A percentile compares a stretch with the other conserved stretches of the same genome.
phyloP scores from a whole-genome alignment of 805 yeast species.

The Yamadazyma sp. region DNA sequence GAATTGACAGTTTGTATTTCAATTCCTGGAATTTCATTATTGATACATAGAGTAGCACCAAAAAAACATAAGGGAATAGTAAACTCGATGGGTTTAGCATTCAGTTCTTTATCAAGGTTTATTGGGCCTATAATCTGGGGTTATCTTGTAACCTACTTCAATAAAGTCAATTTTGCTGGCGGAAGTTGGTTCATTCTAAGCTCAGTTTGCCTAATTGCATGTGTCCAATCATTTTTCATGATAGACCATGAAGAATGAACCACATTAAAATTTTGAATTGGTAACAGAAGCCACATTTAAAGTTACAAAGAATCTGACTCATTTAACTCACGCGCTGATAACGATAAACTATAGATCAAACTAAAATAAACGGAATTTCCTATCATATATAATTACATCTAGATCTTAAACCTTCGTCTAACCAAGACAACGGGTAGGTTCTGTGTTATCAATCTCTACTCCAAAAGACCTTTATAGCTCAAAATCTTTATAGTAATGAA shows the following conservation, averaged over 20 bases:
- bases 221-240: conserved; percentile 16
- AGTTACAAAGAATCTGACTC: too few species aligned
- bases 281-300: too few species aligned
- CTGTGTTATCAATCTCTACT: too few species aligned
- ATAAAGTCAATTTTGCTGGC: conserved; percentile 16
- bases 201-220: conserved; percentile 15
- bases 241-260: conserved; percentile 6
- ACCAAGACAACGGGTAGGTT: too few species aligned
- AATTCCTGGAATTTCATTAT: conserved; percentile 49
- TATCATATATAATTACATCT: too few species aligned
- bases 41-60: conserved; percentile 52
- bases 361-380: too few species aligned
- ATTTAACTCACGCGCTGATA: too few species aligned
- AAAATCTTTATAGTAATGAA: too few species aligned
- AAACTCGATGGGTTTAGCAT: conserved; percentile 53
- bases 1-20: conserved; percentile 43
- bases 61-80: conserved; percentile 53
- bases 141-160: conserved; percentile 26
- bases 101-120: conserved; percentile 52
- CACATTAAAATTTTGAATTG: too few species aligned
- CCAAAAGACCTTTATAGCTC: too few species aligned
- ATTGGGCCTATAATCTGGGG: conserved; percentile 59
- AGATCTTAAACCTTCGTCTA: too few species aligned
- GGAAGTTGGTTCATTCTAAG: conserved; percentile 26
- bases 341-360: too few species aligned